Conservation (phyloP, 2,329 filamentous ascomycete genomes). For the Arthrobotrys pseudoclavata region DNA sequence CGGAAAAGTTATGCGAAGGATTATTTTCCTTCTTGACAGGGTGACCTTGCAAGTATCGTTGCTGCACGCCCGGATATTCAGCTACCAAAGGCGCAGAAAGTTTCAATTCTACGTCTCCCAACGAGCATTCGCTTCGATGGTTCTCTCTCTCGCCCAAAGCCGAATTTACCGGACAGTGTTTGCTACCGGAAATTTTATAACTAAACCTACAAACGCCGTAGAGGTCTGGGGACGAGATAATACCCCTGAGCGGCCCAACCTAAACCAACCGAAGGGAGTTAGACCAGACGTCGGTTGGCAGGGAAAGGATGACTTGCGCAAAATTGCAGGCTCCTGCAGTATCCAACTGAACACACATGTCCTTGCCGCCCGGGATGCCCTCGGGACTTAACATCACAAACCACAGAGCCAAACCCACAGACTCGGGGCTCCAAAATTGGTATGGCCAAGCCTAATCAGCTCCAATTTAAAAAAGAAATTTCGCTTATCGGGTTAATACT, state of each 20-base stretch:
- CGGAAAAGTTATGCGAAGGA: slow-evolving; percentile 23
- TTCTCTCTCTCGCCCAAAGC: slow-evolving; percentile 29
- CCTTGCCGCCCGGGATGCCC: slow-evolving; percentile 27
- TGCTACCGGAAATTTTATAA: slow-evolving; percentile 46
- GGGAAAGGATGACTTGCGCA: slow-evolving; percentile 47
- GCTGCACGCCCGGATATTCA: slow-evolving; percentile 9
- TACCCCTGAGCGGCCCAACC: slow-evolving; percentile 38
- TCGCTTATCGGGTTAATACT: slow-evolving; percentile 59
- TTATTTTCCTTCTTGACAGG: slow-evolving; percentile 19
- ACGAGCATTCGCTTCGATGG: neutral
- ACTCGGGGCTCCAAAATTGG: slow-evolving; percentile 20
- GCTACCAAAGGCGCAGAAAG: slow-evolving; percentile 36
- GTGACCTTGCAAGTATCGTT: slow-evolving; percentile 16
- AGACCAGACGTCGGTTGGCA: slow-evolving; percentile 37
- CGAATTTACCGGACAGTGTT: slow-evolving; percentile 27
- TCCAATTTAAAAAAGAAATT: slow-evolving; percentile 59
- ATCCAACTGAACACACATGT: slow-evolving; percentile 15
- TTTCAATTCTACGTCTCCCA: neutral
- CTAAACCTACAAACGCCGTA: slow-evolving; percentile 27
- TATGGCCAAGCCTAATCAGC: slow-evolving; percentile 34
- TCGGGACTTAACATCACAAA: slow-evolving; percentile 1
- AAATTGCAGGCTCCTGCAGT: slow-evolving; percentile 57
- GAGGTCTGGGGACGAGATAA: slow-evolving; percentile 9
- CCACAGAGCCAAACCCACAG: slow-evolving; percentile 3
- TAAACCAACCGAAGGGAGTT: slow-evolving; percentile 21